Base-by-base conservation (phyloP, 2,329 filamentous ascomycete species). In the Sordariomycetes sp. region DNA sequence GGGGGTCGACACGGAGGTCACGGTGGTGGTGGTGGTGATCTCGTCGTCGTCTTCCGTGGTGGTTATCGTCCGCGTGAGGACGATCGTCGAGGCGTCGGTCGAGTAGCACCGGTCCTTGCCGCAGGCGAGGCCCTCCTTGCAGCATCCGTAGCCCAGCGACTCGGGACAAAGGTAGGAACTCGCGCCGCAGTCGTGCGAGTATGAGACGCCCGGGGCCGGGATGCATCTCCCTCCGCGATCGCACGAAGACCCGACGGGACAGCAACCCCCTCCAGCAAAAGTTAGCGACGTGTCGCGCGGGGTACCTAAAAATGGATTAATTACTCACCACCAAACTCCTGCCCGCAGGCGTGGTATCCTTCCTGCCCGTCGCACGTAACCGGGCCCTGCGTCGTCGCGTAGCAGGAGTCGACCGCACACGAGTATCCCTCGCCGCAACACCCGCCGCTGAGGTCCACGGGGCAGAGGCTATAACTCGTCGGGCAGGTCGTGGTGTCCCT, bases 81-180 rank as follows among this genome's bases (percentile, higher is more conserved):
- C 76, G n/a, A 72, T 68, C 0, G 79, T 81, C 1, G 70, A 65
- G 1, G 77, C 72, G 0, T 68, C 69, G 0, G 76, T 79, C 1
- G 74, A 70, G 60, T 79, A 83, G 63, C 81, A 85, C 54, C 70
- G 67, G 25, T 68, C 68, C 28, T 64, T 35, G 2, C 72, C 80
- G 63, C 81, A 85, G 28, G 67, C 76, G 71, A 78, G 74, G 4
- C 76, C 76, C 53, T 67, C 73, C 2, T 67, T 68, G 64, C 81
- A 85, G 61, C 81, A 84, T 0, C 80, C 81, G 59, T 74, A 78
- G 56, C 75, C 76, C 3, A 79, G 62, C 1, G 76, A 78, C 5
- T 75, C 63, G 1, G 81, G 75, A 59, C 81, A 84, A 3, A 75
- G 68, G 58, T 72, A 77, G 53, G 74, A 78, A 60, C 68, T 72